Conservation (phyloP, 306 rosid species). For the Sechiopsis laciniata region DNA sequence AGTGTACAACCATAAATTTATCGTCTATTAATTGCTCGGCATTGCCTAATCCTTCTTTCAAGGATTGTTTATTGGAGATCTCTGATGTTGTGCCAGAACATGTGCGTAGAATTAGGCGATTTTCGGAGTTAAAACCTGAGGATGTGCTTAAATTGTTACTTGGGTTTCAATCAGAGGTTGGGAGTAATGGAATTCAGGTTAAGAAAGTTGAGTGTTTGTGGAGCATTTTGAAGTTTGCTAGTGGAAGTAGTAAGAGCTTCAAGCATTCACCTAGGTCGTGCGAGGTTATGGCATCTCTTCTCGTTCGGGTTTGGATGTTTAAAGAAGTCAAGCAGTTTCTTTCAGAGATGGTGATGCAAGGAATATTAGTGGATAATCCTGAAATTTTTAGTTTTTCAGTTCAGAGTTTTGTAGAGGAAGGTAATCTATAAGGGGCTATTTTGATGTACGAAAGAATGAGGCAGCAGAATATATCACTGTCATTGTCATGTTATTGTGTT, state of each 20-base stretch:
- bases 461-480: slow-evolving; percentile 35
- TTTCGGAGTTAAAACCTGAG: slow-evolving; percentile 40
- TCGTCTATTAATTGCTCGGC: slow-evolving; percentile 29
- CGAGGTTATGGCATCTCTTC: slow-evolving; percentile 66
- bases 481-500: slow-evolving; percentile 33
- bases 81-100: slow-evolving; percentile 50
- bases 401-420: slow-evolving; percentile 43
- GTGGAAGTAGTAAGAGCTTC: slow-evolving; percentile 27
- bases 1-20: slow-evolving; percentile 22
- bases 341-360: slow-evolving; percentile 36
- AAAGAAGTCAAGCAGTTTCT: slow-evolving; percentile 60
- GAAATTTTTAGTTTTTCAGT: slow-evolving; percentile 40
- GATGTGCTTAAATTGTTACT: slow-evolving; percentile 47
- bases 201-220: slow-evolving; percentile 60
- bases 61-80: slow-evolving; percentile 45
- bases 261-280: slow-evolving; percentile 42
- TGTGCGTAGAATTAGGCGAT: slow-evolving; percentile 55
- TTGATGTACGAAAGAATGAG: slow-evolving; percentile 41
- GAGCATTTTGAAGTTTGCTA: slow-evolving; percentile 53
- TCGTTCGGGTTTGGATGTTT: slow-evolving; percentile 47
- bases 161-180: slow-evolving; percentile 43
- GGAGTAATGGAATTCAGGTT: slow-evolving; percentile 28
- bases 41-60: slow-evolving; percentile 28
- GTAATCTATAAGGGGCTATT: slow-evolving; percentile 52
- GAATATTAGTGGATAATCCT: slow-evolving; percentile 30